Base-by-base conservation (phyloP, 495 filamentous ascomycete genomes). In the Aspergillus hancockii region DNA sequence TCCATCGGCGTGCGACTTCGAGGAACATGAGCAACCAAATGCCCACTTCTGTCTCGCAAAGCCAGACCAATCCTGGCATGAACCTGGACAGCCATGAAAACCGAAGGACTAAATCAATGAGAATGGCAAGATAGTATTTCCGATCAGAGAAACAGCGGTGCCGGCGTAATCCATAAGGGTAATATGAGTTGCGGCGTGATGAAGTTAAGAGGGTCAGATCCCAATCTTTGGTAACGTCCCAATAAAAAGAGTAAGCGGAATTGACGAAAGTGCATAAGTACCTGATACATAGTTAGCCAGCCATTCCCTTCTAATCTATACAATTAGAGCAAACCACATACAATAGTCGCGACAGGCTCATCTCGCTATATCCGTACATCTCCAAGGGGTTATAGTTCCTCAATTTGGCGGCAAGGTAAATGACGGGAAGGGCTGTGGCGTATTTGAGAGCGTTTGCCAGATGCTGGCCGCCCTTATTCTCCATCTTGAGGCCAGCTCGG, bases 171-270 rank as follows among this genome's bases (percentile, higher is more conserved):
- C 91, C 94, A 61, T 82, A 96, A 1, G 91, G 85, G 62, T 93
- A 79, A 9, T 88, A 83, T 8, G 77, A 80, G 31, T 81, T 76
- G 34, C 77, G 75, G 22, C 78, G 70, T 5, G 73, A 63, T 0
- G 73, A 55, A 9, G 83, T 74, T 64, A 98, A 90, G n/a, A 98
- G 81, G 0, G 86, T 89, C 41, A 98, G 79, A 64, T 98, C 94
- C 94, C 94, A 98, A 78, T 98, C 94, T 76, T 90, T 92, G 46
- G 91, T 84, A 21, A 98, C 86, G 69, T 98, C 94, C 94, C 94
- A 98, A 79, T 93, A 98, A 81, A 97, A 97, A 34, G 90, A 92
- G 74, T 97, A 98, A 57, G 87, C 76, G 12, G 89, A 91, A 67
- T 98, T 98, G 52, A 94, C 61, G 32, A 89, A 79, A 25, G 89